Conservation (phyloP, 208 protist genomes). For the Leishmania mexicana region DNA sequence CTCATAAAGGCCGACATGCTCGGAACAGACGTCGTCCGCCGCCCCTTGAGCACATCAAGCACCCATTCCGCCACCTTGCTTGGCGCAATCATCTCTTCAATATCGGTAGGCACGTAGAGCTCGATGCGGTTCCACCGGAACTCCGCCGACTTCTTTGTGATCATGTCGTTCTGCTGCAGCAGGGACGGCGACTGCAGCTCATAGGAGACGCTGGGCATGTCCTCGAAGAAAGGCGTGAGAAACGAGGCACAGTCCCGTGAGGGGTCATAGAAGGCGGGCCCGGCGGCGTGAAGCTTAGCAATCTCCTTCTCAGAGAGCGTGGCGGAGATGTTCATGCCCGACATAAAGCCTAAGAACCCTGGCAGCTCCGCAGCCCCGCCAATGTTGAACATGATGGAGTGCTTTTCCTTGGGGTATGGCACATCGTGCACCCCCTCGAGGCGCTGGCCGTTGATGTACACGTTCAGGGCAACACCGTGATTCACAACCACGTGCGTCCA, state of each 20-base stretch:
- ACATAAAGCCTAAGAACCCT: conserved; percentile 75
- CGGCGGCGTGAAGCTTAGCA: conserved; percentile 45
- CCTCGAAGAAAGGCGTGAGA: conserved; percentile 34
- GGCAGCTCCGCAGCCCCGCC: conserved; percentile 50
- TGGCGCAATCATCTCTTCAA: conserved; percentile 23
- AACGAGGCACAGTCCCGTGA: conserved; percentile 27
- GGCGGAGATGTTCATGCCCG: conserved; percentile 74
- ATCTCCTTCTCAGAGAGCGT: conserved; percentile 68
- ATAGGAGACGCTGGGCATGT: background rate
- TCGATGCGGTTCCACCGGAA: conserved; percentile 31
- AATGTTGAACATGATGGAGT: conserved; percentile 63
- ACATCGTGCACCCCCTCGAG: conserved; percentile 38
- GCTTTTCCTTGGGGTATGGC: conserved; percentile 66
- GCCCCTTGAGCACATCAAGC: conserved; percentile 32
- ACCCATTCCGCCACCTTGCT: conserved; percentile 29
- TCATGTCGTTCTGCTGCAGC: conserved; percentile 25
- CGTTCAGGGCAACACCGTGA: conserved; percentile 53
- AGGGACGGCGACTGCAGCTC: conserved; percentile 7
- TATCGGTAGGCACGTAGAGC: conserved; percentile 31
- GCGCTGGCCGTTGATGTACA: conserved; percentile 76
- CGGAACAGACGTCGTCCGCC: conserved; percentile 16
- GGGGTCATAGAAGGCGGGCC: conserved; percentile 39
- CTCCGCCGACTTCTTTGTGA: conserved; percentile 25
- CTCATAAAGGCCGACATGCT: conserved; percentile 35
- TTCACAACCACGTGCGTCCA: conserved; percentile 86